Conservation (phyloP, 2,329 filamentous ascomycete species). For the Cladosporium sp. region DNA sequence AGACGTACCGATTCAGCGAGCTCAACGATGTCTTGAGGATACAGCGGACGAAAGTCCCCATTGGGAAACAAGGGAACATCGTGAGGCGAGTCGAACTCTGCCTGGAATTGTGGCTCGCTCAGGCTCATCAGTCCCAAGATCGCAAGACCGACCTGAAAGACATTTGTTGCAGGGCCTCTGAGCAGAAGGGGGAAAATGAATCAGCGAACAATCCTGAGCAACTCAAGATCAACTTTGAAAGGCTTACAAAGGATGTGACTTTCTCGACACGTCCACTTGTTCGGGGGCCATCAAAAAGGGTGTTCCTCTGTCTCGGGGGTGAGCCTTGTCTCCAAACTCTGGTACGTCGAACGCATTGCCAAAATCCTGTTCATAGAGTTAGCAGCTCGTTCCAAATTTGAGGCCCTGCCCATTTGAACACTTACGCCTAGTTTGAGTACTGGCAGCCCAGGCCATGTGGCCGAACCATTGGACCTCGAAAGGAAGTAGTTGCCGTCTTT, state of each 20-base stretch:
- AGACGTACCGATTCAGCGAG: neutral
- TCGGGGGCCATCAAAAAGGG: neutral
- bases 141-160: neutral
- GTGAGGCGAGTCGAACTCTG: neutral
- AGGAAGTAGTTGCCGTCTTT: slow-evolving; percentile 4
- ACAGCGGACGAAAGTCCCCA: neutral
- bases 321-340: too few species aligned
- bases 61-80: neutral
- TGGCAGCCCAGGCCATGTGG: neutral
- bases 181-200: too few species aligned
- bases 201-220: too few species aligned
- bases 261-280: neutral
- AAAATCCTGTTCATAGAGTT: too few species aligned
- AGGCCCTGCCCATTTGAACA: too few species aligned
- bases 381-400: too few species aligned
- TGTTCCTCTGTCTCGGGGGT: neutral
- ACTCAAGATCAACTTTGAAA: too few species aligned
- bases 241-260: neutral
- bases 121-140: neutral
- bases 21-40: neutral
- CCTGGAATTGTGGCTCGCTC: neutral
- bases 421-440: neutral
- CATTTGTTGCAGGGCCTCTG: neutral
- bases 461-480: neutral
- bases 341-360: neutral